Percentiles rank a stretch among this genome's conserved stretches.
phyloP scores from a whole-genome alignment of 352 stramenopile species.

The Globisporangium canariense region DNA sequence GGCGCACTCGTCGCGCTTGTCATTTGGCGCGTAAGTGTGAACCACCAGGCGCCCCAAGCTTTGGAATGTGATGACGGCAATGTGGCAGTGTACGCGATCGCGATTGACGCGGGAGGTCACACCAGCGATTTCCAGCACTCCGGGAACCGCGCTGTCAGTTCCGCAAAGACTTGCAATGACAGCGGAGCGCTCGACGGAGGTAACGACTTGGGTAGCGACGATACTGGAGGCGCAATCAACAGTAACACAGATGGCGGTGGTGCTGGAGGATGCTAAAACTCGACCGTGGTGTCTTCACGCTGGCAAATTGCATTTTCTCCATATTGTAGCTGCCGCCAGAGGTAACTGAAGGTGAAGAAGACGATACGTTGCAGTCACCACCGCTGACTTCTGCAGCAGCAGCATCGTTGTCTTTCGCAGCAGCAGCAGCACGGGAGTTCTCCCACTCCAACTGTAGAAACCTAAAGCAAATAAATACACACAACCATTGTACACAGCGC shows the following conservation, averaged over 20 bases:
- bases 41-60: background rate
- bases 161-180: background rate
- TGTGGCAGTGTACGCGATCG: too few species aligned
- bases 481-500: background rate
- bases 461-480: conserved; percentile 17
- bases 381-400: conserved; percentile 1
- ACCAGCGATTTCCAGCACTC: background rate
- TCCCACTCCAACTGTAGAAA: conserved; percentile 58
- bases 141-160: background rate
- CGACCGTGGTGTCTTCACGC: conserved; percentile 33
- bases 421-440: conserved; percentile 19
- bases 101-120: too few species aligned
- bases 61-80: background rate
- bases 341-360: conserved; percentile 2
- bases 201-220: background rate
- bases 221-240: background rate
- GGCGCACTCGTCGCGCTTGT: background rate
- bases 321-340: conserved; percentile 23
- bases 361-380: background rate
- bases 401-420: conserved; percentile 7
- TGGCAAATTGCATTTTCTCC: conserved; percentile 30
- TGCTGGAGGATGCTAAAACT: background rate
- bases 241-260: background rate
- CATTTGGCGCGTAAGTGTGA: background rate
- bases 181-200: background rate